Conservation (phyloP, 768 basidiomycete genomes). For the Amanita pseudoporphyria region DNA sequence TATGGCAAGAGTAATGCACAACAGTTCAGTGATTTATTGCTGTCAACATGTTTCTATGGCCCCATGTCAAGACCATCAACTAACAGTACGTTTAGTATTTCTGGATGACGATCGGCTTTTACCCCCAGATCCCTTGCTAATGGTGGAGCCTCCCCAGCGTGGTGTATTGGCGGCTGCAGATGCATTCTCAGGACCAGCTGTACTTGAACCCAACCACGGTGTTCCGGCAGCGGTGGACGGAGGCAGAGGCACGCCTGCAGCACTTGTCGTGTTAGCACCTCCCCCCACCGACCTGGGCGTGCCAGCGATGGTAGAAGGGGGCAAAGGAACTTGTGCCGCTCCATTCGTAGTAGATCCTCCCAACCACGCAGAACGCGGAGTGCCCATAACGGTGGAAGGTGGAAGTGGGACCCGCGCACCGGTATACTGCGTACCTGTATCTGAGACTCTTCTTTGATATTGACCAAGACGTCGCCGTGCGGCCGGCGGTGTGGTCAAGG, state of each 20-base stretch:
- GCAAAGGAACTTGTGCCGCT: not conserved
- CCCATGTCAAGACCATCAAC: not conserved
- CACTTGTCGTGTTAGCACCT: not conserved
- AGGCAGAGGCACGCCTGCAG: not conserved
- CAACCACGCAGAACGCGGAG: slow-evolving; percentile 8
- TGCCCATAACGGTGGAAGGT: slow-evolving; percentile 1
- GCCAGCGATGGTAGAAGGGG: slow-evolving; percentile 1
- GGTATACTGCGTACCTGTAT: not conserved
- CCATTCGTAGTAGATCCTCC: not conserved
- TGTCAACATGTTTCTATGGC: too few species aligned
- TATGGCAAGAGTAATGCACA: not conserved
- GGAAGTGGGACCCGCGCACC: slow-evolving; percentile 1
- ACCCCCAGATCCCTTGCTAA: not conserved
- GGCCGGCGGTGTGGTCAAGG: slow-evolving; percentile 24
- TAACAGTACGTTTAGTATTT: slow-evolving; percentile 1
- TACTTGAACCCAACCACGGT: not conserved
- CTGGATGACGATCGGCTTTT: slow-evolving; percentile 3
- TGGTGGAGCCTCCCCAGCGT: slow-evolving; percentile 3
- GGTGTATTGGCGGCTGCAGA: slow-evolving; percentile 5
- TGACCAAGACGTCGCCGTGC: not conserved
- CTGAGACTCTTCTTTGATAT: not conserved
- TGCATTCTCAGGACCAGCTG: not conserved
- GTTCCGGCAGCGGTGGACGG: too few species aligned
- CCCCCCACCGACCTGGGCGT: not conserved
- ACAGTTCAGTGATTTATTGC: not conserved